A percentile compares a stretch with the other conserved stretches of the same genome.
Conservation (phyloP, 768 basidiomycete genomes). For the Tulasnella sp. region DNA sequence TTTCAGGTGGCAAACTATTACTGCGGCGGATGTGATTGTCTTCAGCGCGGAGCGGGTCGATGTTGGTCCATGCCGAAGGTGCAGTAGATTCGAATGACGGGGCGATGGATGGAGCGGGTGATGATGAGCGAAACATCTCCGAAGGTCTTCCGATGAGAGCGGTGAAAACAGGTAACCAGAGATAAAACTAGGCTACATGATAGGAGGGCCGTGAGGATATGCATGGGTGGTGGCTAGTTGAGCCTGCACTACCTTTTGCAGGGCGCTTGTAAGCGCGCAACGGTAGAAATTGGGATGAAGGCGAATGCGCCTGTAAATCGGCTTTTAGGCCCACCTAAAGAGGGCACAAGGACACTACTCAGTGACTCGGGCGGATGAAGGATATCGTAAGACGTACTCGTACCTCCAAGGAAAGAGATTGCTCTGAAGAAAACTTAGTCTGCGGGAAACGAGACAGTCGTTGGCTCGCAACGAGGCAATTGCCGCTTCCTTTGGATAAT, state of each 20-base stretch:
- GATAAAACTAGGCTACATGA: neutral
- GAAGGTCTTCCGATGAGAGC: neutral
- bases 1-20: neutral
- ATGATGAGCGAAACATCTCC: constrained; percentile 14
- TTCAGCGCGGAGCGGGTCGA: constrained; percentile 1
- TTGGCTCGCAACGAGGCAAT: too few relatives aligned
- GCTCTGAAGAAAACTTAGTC: too few relatives aligned
- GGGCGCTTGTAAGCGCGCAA: neutral
- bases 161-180: neutral
- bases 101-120: constrained; percentile 21
- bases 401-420: too few relatives aligned
- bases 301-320: neutral
- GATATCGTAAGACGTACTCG: neutral
- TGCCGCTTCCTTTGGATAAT: too few relatives aligned
- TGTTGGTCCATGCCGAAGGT: constrained; percentile 22
- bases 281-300: neutral
- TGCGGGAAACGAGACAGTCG: too few relatives aligned
- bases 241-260: neutral
- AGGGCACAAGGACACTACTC: neutral
- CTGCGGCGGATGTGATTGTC: neutral
- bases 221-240: neutral
- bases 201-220: neutral
- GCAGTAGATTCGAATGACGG: constrained; percentile 21
- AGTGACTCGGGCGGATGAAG: neutral
- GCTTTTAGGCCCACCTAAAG: neutral